A percentile compares a stretch with the other conserved stretches of the same genome.
Conservation (phyloP, 306 rosid species). For the Trichosanthes cucumerina region DNA sequence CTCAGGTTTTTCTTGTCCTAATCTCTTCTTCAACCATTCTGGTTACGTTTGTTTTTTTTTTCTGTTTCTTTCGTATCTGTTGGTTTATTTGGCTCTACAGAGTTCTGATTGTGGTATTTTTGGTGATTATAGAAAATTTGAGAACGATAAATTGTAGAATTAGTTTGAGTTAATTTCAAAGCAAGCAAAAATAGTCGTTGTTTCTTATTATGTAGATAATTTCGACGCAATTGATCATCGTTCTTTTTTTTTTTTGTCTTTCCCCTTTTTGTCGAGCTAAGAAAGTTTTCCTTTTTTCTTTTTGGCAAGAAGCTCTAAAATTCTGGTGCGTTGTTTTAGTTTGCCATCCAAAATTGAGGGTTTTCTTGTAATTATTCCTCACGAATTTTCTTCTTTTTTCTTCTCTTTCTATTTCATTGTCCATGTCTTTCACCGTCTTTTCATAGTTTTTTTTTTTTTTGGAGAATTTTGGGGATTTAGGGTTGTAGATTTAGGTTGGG, state of each 20-base stretch:
- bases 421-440: neutral
- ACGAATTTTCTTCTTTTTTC: neutral
- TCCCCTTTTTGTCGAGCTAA: slow-evolving; percentile 22
- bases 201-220: slow-evolving; percentile 21
- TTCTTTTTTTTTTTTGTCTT: neutral
- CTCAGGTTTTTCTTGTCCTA: neutral
- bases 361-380: slow-evolving; percentile 40
- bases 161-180: neutral
- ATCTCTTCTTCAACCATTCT: neutral
- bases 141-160: slow-evolving; percentile 3
- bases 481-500: slow-evolving; percentile 4
- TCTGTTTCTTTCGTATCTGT: neutral
- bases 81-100: neutral
- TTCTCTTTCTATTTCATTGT: neutral
- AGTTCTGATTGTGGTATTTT: slow-evolving; percentile 23
- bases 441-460: neutral
- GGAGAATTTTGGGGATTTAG: neutral
- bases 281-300: slow-evolving; percentile 5
- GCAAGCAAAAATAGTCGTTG: neutral
- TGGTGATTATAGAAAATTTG: slow-evolving; percentile 2
- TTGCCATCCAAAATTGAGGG: slow-evolving; percentile 90
- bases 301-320: slow-evolving; percentile 59
- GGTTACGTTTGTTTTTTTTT: slow-evolving; percentile 10
- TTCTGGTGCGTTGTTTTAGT: slow-evolving; percentile 96
- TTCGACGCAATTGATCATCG: slow-evolving; percentile 18